Evolutionary conservation across 495 filamentous ascomycete genomes (phyloP), one percentile per base, ranked within the genome.

Genomic region (Lasiosphaeria hispida): DNA sequence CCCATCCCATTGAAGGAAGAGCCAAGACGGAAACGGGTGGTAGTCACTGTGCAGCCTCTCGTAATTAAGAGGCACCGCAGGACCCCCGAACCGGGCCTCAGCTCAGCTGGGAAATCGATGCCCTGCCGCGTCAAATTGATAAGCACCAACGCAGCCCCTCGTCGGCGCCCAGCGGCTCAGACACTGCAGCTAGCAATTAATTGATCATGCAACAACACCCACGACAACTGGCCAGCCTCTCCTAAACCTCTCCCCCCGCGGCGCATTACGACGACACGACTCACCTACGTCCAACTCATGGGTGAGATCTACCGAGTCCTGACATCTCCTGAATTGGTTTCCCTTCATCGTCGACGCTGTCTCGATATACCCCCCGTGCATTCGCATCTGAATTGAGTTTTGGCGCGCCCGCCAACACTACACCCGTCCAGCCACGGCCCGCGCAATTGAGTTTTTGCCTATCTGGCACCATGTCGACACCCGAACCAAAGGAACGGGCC

Each of bases 401-500:
- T 30, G 23, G 23, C 23, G 23, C 23, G 23, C 5, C 23, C 23
- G 23, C 23, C 23, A 2, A 30, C 2, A 30, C 23, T 5, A 30
- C 23, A 30, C 23, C 23, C 23, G 23, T 30, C 5, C 38, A 41
- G 13, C 49, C 14, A 40, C n/a, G n/a, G n/a, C 49, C n/a, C 49
- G 49, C 23, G 23, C 23, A 30, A 30, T 30, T 30, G 23, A 30
- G 23, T 30, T 30, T 30, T 30, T 5, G 23, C 23, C 2, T 30
- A 5, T 5, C 23, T 30, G 23, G 23, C 23, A 52, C 18, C 14
- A 35, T 36, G 53, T 36, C 42, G 49, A 17, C 56, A 11, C 8
- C 45, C 11, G 57, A 61, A 35, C 53, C 43, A 53, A 60, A 50
- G 39, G 61, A 69, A 42, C 64, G 65, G 55, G 44, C 62, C 39